Evolutionary conservation across 2,329 filamentous ascomycete species (phyloP), one percentile per base, ranked within the genome.

Genomic region (Claviceps monticola): DNA sequence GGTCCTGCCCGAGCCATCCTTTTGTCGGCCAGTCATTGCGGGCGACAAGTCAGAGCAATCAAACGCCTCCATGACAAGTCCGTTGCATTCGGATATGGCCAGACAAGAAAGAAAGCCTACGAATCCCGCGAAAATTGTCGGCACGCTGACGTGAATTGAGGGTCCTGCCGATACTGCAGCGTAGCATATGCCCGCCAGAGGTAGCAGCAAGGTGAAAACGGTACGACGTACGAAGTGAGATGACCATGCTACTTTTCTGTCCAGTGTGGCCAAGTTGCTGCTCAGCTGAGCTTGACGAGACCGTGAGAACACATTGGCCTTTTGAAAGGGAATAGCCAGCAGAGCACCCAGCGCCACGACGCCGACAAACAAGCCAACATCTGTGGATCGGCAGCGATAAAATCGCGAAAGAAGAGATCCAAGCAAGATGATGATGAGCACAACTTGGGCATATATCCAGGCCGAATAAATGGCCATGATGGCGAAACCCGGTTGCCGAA

Each of bases 11-110:
- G 68, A 68, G 3, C 61, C 59, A n/a, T 69, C 69, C 29, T 66
- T 70, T n/a, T 72, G 72, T 16, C 72, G 71, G 34, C 78, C 77
- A 6, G 76, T 84, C 71, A 84, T 83, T 11, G 83, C 82, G 2
- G 83, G 80, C 57, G 86, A 84, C 4, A 90, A 71, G 63, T 90
- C 86, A 42, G 83, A 87, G n/a, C 82, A 86, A 62, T 90, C 86
- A 63, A 84, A 90, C 0, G 82, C 83, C 61, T 89, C 85, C 85
- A 90, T 89, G 62, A 89, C 76, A 36, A 90, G 68, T 1, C 85
- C 84, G 56, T 84, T 79, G 64, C 85, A 88, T 65, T 90, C 86
- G 2, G 85, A 79, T 46, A 88, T 81, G 1, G 84, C 85, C 9
- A 91, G 75, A 49, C 81, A 83, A 1, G 82, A 84, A 5, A 88